Evolutionary conservation across 1,139 yeast genomes (phyloP).

Genomic region (Kodamaea arcana): DNA sequence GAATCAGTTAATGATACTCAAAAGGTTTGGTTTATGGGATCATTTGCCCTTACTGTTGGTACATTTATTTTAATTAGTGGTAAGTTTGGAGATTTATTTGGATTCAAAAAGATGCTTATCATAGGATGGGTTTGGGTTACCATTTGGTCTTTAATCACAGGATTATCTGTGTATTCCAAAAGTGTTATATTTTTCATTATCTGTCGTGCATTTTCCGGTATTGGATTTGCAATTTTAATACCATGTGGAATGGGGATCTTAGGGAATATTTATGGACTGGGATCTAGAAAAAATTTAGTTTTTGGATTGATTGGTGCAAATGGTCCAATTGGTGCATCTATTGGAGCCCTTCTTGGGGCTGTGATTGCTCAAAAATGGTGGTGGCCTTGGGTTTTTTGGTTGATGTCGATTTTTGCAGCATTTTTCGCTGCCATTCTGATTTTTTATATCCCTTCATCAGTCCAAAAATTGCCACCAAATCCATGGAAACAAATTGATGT

Average conservation of each 20-base stretch:
- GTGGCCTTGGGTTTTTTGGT: conserved; percentile 56
- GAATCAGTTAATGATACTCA: conserved; percentile 16
- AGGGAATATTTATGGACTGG: conserved; percentile 44
- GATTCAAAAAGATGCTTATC: conserved; percentile 39
- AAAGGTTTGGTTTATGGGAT: conserved; percentile 54
- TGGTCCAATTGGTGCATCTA: conserved; percentile 53
- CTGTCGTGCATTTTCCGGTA: conserved; percentile 52
- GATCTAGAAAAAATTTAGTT: conserved; percentile 46
- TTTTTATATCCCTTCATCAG: conserved; percentile 29
- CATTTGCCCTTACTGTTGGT: conserved; percentile 54
- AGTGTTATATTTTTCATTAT: conserved; percentile 45
- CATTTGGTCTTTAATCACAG: conserved; percentile 46
- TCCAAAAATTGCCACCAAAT: conserved; percentile 3
- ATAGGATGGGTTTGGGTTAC: conserved; percentile 44
- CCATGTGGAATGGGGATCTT: conserved; percentile 53
- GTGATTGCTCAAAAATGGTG: conserved; percentile 36
- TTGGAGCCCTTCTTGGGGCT: conserved; percentile 49
- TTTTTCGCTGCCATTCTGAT: conserved; percentile 25
- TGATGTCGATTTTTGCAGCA: conserved; percentile 35
- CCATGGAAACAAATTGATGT: conserved; percentile 32
- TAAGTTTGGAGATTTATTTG: conserved; percentile 51
- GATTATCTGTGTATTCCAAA: conserved; percentile 40
- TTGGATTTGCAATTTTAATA: conserved; percentile 49
- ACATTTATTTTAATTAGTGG: conserved; percentile 52
- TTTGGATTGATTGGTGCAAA: conserved; percentile 51